Base-by-base conservation (phyloP, 176 grass and related monocot species). In the Tuctoria greenei region DNA sequence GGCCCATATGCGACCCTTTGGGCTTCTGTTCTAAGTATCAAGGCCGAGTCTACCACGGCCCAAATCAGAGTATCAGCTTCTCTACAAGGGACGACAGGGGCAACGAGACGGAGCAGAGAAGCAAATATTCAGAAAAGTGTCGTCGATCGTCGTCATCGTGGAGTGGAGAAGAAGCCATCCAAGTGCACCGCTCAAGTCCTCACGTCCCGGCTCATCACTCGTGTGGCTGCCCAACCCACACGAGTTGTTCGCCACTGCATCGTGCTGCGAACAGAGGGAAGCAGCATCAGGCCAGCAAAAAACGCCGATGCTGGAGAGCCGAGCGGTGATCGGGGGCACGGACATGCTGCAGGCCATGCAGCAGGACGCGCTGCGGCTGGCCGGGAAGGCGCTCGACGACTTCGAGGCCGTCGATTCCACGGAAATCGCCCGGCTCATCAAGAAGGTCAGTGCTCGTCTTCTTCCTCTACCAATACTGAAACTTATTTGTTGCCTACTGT, bases 311-410 rank as follows among this genome's bases (percentile, higher is more conserved):
- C 4, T 94, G 82, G 88, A 94, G 84, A 84, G 67, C 56, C 87
- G 86, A 67, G 85, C 92, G 28, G 88, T 94, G 66, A 86, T 90
- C 13, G 88, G 66, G 15, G 91, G 88, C 65, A 61, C 88, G 18
- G 85, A 90, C 68, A 91, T 88, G 82, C 67, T 67, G 76, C 54
- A 81, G 20, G 14, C 10, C 16, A 84, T 94, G 85, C 88, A 88
- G 83, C 26, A 56, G 57, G 18, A 88, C 9, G 85, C 88, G 26
- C 75, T 90, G 25, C 70, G 65, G 31, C 57, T 86, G 14, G 85
- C 82, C 1, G 88, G 85, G 31, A 88, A 86, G 73, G 88, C 82
- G 42, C 79, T 94, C 10, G 78, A 90, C 28, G 55, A 83, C 31
- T 90, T 87, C 21, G 85, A 94, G 60, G 85, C 45, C 75, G 56